phyloP scores from a whole-genome alignment of 78 protist genomes.

The Protostelium mycophagum region DNA sequence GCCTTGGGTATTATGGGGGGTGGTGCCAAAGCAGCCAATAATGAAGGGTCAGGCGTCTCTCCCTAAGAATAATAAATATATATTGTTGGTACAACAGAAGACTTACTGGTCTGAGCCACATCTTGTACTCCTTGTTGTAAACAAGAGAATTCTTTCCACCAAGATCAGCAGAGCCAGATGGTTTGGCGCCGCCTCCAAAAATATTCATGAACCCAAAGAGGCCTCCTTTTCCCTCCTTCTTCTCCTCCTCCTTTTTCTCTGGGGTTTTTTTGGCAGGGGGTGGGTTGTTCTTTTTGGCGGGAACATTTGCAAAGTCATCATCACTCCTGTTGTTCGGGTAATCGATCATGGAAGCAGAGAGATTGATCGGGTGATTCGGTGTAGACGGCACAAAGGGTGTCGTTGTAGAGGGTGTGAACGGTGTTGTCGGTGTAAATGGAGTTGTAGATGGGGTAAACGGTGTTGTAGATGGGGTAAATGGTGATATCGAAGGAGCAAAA shows the following conservation, averaged over 20 bases:
- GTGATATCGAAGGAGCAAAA: neutral
- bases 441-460: too few species aligned
- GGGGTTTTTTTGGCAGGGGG: neutral
- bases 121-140: neutral
- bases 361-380: too few species aligned
- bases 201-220: neutral
- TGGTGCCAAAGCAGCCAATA: neutral
- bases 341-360: neutral
- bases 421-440: too few species aligned
- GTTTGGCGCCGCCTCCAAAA: neutral
- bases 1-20: neutral
- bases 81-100: too few species aligned
- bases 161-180: neutral
- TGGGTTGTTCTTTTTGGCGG: neutral
- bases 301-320: neutral
- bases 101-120: neutral
- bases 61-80: too few species aligned
- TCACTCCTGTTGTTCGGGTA: neutral
- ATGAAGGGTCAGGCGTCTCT: neutral
- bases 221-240: neutral
- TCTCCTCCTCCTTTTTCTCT: neutral
- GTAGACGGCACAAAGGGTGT: too few species aligned
- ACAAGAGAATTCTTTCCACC: neutral
- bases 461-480: neutral
- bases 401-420: too few species aligned